Conservation (phyloP, 2,329 filamentous ascomycete genomes). For the Sordariomycetes sp. region DNA sequence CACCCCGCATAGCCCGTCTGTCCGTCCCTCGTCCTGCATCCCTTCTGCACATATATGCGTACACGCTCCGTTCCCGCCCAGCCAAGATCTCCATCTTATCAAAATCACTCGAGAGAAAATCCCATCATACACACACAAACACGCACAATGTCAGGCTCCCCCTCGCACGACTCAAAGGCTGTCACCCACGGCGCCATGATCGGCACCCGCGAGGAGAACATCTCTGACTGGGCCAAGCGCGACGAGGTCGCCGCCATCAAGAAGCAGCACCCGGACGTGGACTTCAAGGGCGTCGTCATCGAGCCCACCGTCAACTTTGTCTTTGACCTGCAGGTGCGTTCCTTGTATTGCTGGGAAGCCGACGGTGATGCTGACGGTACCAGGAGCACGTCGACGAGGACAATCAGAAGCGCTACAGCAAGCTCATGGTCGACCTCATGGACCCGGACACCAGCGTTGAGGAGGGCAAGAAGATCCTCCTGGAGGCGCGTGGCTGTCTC, state of each 20-base stretch:
- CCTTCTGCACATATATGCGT: too few species aligned
- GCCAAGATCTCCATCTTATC: too few species aligned
- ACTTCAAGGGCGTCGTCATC: background rate
- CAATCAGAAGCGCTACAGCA: background rate
- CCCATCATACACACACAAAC: too few species aligned
- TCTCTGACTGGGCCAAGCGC: background rate
- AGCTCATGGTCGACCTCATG: background rate
- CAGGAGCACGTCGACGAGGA: background rate
- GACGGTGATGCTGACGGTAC: background rate
- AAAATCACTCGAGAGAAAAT: too few species aligned
- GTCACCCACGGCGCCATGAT: too few species aligned
- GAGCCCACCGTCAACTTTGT: background rate
- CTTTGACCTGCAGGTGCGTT: background rate
- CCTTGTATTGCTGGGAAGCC: background rate
- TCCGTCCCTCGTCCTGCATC: too few species aligned
- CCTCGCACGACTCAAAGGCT: too few species aligned
- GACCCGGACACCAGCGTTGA: too few species aligned
- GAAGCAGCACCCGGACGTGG: background rate
- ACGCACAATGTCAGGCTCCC: too few species aligned
- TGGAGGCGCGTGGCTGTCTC: background rate
- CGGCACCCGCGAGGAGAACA: background rate
- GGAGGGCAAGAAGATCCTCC: background rate
- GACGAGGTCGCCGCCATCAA: background rate
- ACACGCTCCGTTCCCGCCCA: too few species aligned
- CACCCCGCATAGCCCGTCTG: too few species aligned